Evolutionary conservation across 192 early-diverging fungal species (phyloP), one percentile per base, ranked within the genome.

Genomic region (Lobosporangium transversale): DNA sequence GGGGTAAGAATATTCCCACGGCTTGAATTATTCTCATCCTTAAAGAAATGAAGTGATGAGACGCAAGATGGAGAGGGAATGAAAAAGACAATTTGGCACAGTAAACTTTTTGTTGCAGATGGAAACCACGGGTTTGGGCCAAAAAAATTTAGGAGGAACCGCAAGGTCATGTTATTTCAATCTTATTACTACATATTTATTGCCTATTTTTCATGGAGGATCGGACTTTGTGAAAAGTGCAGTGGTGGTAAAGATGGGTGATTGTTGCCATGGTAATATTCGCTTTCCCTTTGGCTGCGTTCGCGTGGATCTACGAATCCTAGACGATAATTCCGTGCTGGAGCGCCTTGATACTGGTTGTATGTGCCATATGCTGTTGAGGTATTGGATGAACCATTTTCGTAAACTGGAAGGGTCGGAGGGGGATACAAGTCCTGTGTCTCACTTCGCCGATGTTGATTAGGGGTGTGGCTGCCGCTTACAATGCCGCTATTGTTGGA

Each of bases 291-390:
- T 20, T 65, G 63, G 17, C 14, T 43, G 12, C 55, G 71, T 20
- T 65, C 58, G 6, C 63, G 56, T 37, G 71, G 71, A 23, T 75
- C 51, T 18, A 75, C 57, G 50, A 75, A 75, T 18, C 71, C 71
- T 4, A 75, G 63, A 0, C 54, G 55, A 24, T 75, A 75, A 36
- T 60, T 66, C 32, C 71, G 49, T 32, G 71, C 43, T 8, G 63
- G 53, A 1, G 43, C 32, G 20, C 31, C 30, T 32, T 50, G 58
- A 0, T 27, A 20, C 4, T 59, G 51, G 32, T 17, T 44, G 37
- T 64, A 74, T 58, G 44, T 43, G 6, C 52, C 58, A 35, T 70
- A 59, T 45, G 51, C 65, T 35, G 53, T 15, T 20, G 33, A 20
- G 21, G 54, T 15, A 31, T 9, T 42, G 26, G 20, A 15, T 15